Base-by-base conservation (phyloP, 1,139 yeast species). In the Casaregolazyma suthepensis region DNA sequence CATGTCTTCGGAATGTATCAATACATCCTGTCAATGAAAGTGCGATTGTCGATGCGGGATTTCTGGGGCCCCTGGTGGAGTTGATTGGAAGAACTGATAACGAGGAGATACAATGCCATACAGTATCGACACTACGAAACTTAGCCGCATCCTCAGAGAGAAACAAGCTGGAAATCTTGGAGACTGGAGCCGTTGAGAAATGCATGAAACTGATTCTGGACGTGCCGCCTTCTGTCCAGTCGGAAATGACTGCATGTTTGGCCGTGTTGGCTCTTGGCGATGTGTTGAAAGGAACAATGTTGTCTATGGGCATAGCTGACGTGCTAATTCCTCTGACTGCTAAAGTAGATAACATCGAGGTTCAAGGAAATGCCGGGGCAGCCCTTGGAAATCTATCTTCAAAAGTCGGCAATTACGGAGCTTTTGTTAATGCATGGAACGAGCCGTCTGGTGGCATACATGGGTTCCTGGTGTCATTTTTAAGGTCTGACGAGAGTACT, bases 281-380 rank as follows among this genome's bases (percentile, higher is more conserved):
- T 71, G 97, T 90, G 65, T 81, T 95, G 63, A 94, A 93, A 73
- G 82, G 87, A 54, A 86, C 87, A 64, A 77, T 94, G 64, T 81
- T 93, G 61, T 88, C 88, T 58, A 79, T 91, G 63, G 93, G 90
- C 53, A 85, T 94, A 51, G 80, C 91, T 59, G 93, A 88, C 63
- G 96, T 90, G 44, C 79, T 93, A 59, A 85, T 93, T 59, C 98
- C 98, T 22, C 78, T 94, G 68, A 93, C 99, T 2, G 83, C 82
- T 62, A n/a, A 22, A 29, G 86, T 95, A 49, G 81, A 81, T 57
- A 90, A 91, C 67, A 88, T 93, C 57, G 99, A 93, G 72, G 98
- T 93, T 17, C 94, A 96, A 71, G 99, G 99, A 54, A 93, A 94
- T 70, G 87, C 96, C 3, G 99, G 98, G 19, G 99, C 99, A 31